These are phyloP conservation scores for Colletotrichum neosansevieriae DNA, from an alignment of 2,329 filamentous ascomycete genomes.

Conservation along the genomic window DNA sequence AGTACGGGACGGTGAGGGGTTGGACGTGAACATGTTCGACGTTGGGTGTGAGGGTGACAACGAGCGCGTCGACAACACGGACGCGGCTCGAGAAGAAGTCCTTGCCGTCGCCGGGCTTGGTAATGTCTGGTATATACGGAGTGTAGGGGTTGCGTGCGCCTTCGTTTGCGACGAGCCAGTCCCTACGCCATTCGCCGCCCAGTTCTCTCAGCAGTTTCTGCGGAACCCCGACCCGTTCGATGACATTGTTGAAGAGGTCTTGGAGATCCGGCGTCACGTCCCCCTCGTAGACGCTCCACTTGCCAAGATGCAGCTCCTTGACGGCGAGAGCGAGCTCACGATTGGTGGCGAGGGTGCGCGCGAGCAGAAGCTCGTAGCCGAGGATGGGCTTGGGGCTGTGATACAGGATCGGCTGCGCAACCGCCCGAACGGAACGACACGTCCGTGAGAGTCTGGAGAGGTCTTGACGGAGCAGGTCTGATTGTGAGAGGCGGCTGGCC, in stretches of 20 bases:
- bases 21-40: conserved; percentile 14
- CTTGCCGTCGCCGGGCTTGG: background rate
- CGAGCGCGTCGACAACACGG: conserved; percentile 5
- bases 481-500: background rate
- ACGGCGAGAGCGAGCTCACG: conserved; percentile 8
- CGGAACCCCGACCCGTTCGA: background rate
- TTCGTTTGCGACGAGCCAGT: conserved; percentile 3
- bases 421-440: background rate
- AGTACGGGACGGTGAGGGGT: background rate
- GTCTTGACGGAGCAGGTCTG: conserved; percentile 5
- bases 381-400: conserved; percentile 6
- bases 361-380: conserved; percentile 1
- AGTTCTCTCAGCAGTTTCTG: background rate
- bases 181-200: background rate
- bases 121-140: background rate
- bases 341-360: conserved; percentile 7
- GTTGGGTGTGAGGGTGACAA: conserved; percentile 2
- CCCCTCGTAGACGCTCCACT: background rate
- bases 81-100: conserved; percentile 1
- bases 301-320: conserved; percentile 12
- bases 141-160: background rate
- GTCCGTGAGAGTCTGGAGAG: conserved; percentile 9
- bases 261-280: background rate
- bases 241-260: background rate
- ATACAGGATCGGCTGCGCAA: conserved; percentile 12